Base-by-base conservation (phyloP, 176 grass and related monocot species). In the Carex myosuroides region DNA sequence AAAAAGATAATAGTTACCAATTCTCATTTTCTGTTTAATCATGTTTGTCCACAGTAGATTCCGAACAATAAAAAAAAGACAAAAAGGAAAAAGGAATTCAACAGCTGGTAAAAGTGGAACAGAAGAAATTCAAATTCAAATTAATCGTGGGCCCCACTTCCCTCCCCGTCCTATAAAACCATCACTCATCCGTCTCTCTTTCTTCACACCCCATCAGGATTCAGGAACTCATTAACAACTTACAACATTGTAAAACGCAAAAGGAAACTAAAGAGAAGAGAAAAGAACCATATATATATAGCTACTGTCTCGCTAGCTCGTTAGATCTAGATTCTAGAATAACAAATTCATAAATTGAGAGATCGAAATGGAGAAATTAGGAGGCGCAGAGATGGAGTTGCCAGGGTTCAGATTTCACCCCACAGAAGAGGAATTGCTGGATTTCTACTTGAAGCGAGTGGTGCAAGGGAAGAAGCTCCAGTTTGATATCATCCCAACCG, bases 401-500 rank as follows among this genome's bases (percentile, higher is more conserved):
- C 93, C 93, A 6, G 93, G 93, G 0, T 95, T 95, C 79, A 62
- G 93, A 29, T 95, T 95, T 85, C 93, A 95, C 71, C 93, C 93
- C 42, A 89, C 96, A 50, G 93, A 94, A 84, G 93, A 93, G 81
- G 93, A 98, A 75, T 87, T 95, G 11, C 92, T 98, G 24, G 89
- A 98, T 87, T 98, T 98, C 86, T 98, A 98, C 86, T 91, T 95
- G 35, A 91, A 79, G 87, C 86, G 89, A 58, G 89, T 21, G 29
- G 89, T 77, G 6, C 53, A 79, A 1, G 90, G 80, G 0, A 90
- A 86, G 85, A 94, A 91, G 82, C 82, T 98, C 59, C 86, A 80
- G 55, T 85, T 98, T 62, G 93, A 98, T 86, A 92, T 98, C 91
- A 98, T 95, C 83, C 87, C 89, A 13, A 95, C 93, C 1, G 86